Evolutionary conservation across 2,329 filamentous ascomycete species (phyloP).

Genomic region (Ceratocystiopsis brevicomis): DNA sequence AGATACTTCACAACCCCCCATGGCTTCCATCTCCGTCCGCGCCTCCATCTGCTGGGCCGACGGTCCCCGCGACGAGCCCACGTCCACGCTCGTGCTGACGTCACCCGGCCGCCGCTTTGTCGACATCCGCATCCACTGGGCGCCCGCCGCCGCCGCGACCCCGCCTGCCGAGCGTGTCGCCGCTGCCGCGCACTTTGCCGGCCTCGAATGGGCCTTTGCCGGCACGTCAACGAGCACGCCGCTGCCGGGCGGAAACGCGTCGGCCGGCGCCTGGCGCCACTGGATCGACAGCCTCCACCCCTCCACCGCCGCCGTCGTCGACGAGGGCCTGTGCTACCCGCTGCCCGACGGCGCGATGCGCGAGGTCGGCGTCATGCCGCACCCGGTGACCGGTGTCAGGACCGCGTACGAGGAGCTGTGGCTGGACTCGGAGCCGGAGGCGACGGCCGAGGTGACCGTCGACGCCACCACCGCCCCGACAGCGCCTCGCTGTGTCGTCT

Average conservation of each 20-base stretch:
- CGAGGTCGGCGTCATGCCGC: slow-evolving; percentile 41
- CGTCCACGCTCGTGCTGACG: slow-evolving; percentile 45
- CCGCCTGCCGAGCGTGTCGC: background rate
- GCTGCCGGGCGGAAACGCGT: slow-evolving; percentile 4
- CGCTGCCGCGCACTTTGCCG: slow-evolving; percentile 5
- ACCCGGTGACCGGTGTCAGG: slow-evolving; percentile 30
- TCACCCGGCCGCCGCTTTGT: slow-evolving; percentile 38
- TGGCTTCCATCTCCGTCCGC: slow-evolving; percentile 30
- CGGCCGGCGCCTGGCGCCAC: slow-evolving; percentile 33
- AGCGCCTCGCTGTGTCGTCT: slow-evolving; percentile 18
- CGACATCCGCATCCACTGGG: slow-evolving; percentile 33
- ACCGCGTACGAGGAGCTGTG: slow-evolving; percentile 50
- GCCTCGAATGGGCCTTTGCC: slow-evolving; percentile 47
- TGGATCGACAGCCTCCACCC: slow-evolving; percentile 36
- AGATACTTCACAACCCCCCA: background rate
- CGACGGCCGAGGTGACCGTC: slow-evolving; percentile 1
- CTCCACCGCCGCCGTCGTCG: slow-evolving; percentile 21
- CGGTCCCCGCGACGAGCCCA: slow-evolving; percentile 34
- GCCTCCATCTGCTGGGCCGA: slow-evolving; percentile 40
- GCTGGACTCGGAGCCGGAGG: slow-evolving; percentile 21
- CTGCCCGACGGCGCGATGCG: slow-evolving; percentile 23
- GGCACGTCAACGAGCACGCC: slow-evolving; percentile 28
- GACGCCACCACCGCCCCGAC: slow-evolving; percentile 1
- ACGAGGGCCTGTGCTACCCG: slow-evolving; percentile 38
- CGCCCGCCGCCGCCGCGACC: background rate